Base-by-base conservation (phyloP, 495 filamentous ascomycete genomes). In the Aspergillus leporis region DNA sequence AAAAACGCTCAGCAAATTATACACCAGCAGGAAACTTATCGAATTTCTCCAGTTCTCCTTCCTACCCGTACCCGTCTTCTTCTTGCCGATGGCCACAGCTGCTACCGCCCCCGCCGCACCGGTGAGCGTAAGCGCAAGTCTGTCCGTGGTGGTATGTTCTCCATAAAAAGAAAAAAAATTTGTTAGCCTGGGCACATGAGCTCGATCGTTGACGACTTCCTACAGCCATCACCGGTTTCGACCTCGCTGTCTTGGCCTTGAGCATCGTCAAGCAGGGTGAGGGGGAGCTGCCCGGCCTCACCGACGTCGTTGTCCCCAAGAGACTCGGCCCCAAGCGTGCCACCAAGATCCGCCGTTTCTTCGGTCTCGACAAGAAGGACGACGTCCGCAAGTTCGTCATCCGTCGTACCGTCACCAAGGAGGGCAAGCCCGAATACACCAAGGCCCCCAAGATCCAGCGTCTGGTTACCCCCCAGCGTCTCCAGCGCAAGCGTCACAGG, bases 361-460 rank as follows among this genome's bases (percentile, higher is more conserved):
- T 98, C 82, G 85, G 91, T 79, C 88, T 98, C 85, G 89, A 86
- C 88, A 97, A 97, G 91, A 92, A 97, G 83, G 94, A 98, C 82
- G 94, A 98, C 90, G 94, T 98, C 88, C 83, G 93, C 84, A 96
- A 97, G 81, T 98, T 95, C 85, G 94, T 98, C 76, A 97, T 98
- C 74, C 95, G 94, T 71, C 95, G 94, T 77, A 95, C 97, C 75
- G 88, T 98, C 74, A 96, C 97, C 88, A 86, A 83, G 67, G 93
- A 97, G 85, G 92, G 91, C 84, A 92, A 92, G 87, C 88, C 89
- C 81, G 77, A 92, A 62, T 97, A 98, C 86, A 98, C 93, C 89
- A 98, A 98, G 87, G 94, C 94, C 72, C 93, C 94, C 72, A 91
- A 90, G 82, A 98, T 98, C 82, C 94, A 98, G 85, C 90, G 94